These are phyloP conservation scores for Hypoxylon trugodes DNA, from an alignment of 495 filamentous ascomycete genomes.

Conservation along the genomic window DNA sequence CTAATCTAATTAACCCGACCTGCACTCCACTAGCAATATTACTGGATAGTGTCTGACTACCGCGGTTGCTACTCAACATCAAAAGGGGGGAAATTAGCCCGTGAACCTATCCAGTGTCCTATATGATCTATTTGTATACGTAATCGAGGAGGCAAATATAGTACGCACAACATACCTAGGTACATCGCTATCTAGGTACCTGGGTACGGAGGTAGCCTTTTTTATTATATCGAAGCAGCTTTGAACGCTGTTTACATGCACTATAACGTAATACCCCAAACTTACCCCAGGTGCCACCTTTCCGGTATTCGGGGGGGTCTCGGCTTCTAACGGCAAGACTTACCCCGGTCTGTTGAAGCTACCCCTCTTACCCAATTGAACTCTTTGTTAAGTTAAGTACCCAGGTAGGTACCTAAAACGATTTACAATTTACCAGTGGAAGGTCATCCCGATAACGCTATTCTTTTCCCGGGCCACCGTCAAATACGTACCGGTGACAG, in stretches of 20 bases:
- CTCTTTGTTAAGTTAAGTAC: conserved; percentile 11
- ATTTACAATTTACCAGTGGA: too few species aligned
- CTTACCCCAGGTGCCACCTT: conserved; percentile 13
- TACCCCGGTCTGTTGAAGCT: neutral
- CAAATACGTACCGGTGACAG: conserved; percentile 10
- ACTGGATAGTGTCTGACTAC: too few species aligned
- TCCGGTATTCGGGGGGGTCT: conserved; percentile 37
- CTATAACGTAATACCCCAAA: conserved; percentile 31
- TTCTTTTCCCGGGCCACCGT: conserved; percentile 11
- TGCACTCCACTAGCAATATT: too few species aligned
- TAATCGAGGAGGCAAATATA: too few species aligned
- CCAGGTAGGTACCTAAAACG: too few species aligned
- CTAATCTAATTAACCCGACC: conserved; percentile 22
- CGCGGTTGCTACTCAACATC: too few species aligned
- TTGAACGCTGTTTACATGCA: conserved; percentile 2
- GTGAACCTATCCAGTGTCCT: too few species aligned
- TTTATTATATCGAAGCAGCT: conserved; percentile 12
- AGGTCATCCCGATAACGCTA: conserved; percentile 32
- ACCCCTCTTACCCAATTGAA: conserved; percentile 31
- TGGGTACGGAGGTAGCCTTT: too few species aligned
- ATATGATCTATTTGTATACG: too few species aligned
- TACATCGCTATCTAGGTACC: too few species aligned
- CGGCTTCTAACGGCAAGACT: conserved; percentile 32
- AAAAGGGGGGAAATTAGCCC: too few species aligned
- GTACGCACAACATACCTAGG: too few species aligned